Conservation (phyloP, 495 filamentous ascomycete genomes). For the Penicillium fimorum region DNA sequence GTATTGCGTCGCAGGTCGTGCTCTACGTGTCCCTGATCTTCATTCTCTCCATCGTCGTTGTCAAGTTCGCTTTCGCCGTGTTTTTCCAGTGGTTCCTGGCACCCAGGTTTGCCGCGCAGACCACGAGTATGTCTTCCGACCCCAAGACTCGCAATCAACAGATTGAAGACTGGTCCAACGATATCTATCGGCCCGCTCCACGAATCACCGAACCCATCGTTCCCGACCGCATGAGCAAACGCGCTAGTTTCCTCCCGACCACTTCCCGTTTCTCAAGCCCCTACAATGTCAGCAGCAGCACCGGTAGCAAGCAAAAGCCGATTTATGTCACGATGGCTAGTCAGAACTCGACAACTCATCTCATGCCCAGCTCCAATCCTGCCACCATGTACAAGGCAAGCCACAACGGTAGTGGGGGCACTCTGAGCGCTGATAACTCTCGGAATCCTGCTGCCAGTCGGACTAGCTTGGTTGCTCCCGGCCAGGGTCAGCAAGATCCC, state of each 20-base stretch:
- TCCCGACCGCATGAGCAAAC: slow-evolving; percentile 73
- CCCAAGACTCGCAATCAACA: slow-evolving; percentile 80
- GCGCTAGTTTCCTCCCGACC: slow-evolving; percentile 73
- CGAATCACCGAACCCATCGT: slow-evolving; percentile 67
- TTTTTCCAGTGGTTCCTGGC: slow-evolving; percentile 95
- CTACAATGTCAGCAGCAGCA: slow-evolving; percentile 66
- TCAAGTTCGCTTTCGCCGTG: slow-evolving; percentile 87
- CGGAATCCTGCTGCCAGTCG: slow-evolving; percentile 47
- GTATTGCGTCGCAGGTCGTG: slow-evolving; percentile 95
- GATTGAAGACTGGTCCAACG: slow-evolving; percentile 98
- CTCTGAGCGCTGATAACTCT: slow-evolving; percentile 47
- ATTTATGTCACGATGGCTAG: slow-evolving; percentile 93
- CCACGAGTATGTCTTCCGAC: slow-evolving; percentile 67
- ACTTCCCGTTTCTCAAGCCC: slow-evolving; percentile 95
- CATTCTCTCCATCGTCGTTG: slow-evolving; percentile 83
- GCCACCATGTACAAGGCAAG: slow-evolving; percentile 66
- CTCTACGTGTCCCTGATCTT: slow-evolving; percentile 92
- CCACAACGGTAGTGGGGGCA: slow-evolving; percentile 65
- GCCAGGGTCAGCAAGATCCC: slow-evolving; percentile 35
- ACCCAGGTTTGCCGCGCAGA: slow-evolving; percentile 73
- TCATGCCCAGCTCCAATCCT: slow-evolving; percentile 59
- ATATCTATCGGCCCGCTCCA: slow-evolving; percentile 89
- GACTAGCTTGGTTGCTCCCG: slow-evolving; percentile 48
- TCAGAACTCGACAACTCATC: slow-evolving; percentile 74
- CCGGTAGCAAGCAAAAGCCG: slow-evolving; percentile 45